Evolutionary conservation across 148 eudicot genomes (phyloP), one percentile per base, ranked within the genome.

Genomic region (Vaccinium darrowii): DNA sequence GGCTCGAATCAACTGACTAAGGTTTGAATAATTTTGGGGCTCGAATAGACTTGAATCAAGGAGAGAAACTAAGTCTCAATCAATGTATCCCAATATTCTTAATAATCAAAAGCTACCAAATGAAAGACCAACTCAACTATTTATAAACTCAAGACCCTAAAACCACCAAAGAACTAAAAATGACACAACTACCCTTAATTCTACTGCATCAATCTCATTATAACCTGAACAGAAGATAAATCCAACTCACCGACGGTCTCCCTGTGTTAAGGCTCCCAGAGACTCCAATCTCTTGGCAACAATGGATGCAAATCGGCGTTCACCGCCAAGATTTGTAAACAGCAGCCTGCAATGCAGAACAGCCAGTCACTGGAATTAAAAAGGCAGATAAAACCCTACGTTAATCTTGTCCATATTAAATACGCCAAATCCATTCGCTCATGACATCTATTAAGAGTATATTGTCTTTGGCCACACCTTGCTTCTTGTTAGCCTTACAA

Each of bases 281-380:
- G 98, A 95, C 84, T 95, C 98, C 57, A 97, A 88, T 86, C 99
- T 92, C 90, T 97, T 97, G 50, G 99, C 99, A 88, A 97, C 99
- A 86, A 95, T 92, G 65, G 99, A 95, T 47, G 98, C 99, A 92
- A 97, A 97, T 72, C 99, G 94, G 67, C 98, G 91, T 88, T 97
- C 99, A 87, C 99, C 99, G 25, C 99, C 99, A 82, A 97, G 96
- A 90, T 97, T 93, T 10, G 98, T 93, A 81, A 97, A 97, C 50
- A 97, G 93, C 77, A 97, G 88, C 91, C 99, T 97, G 88, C 75
- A 85, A 87, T 75, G 51, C 57, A 84, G 21, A 78, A 82, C 10
- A 18, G n/a, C 21, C 57, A 82, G 14, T 27, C 33, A 16, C 62
- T 18, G 12, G 23, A 13, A 36, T 14, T 43, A 43, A 6, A 8